A percentile compares a stretch with the other conserved stretches of the same genome.
These are phyloP conservation scores for Perkinsus chesapeaki DNA, from an alignment of 169 alveolate species.

Conservation along the genomic window DNA sequence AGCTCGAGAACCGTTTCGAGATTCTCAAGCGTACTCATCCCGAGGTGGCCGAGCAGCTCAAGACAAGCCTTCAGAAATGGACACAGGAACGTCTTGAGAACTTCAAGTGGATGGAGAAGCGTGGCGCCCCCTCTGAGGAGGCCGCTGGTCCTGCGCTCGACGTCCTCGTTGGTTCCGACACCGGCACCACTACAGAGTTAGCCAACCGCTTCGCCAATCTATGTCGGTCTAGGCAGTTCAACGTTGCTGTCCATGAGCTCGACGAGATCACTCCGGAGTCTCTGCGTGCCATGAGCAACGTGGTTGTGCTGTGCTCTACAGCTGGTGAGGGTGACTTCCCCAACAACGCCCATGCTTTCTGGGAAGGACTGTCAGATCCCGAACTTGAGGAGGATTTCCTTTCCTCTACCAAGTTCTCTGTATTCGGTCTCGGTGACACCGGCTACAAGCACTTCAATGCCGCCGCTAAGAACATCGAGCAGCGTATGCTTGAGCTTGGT, in stretches of 20 bases:
- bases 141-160: neutral
- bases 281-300: neutral
- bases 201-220: neutral
- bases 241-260: neutral
- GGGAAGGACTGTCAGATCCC: neutral
- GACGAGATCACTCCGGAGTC: neutral
- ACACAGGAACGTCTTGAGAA: neutral
- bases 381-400: neutral
- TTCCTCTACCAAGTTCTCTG: neutral
- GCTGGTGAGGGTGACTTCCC: conserved; percentile 15
- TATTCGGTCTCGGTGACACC: conserved; percentile 49
- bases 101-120: neutral
- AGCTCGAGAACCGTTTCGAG: conserved; percentile 35
- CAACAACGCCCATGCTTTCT: neutral
- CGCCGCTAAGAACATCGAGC: conserved; percentile 46
- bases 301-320: neutral
- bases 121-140: neutral
- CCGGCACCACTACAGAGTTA: conserved; percentile 10
- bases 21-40: conserved; percentile 33
- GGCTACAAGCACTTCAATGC: conserved; percentile 44
- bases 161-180: conserved; percentile 9
- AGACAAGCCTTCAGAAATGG: conserved; percentile 9
- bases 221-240: neutral
- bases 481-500: conserved; percentile 36
- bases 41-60: conserved; percentile 29